Percentiles rank a stretch among this genome's conserved stretches.
Evolutionary conservation across 2,329 filamentous ascomycete species (phyloP).

Genomic region (Dichotomopilus funicola): DNA sequence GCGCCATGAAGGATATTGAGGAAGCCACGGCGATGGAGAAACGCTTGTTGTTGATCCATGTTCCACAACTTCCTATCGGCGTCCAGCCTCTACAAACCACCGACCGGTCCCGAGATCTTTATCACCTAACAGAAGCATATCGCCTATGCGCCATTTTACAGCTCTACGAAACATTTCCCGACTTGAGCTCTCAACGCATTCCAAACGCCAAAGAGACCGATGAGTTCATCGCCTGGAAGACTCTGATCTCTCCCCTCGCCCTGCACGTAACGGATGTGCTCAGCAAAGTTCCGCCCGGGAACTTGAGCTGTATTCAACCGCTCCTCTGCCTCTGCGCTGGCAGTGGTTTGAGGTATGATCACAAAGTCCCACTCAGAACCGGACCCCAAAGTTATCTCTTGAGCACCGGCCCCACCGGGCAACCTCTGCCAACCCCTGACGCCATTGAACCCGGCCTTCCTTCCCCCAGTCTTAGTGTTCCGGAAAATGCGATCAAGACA

Average conservation of each 20-base stretch:
- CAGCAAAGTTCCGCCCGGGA: slow-evolving; percentile 16
- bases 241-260: slow-evolving; percentile 22
- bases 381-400: slow-evolving; percentile 16
- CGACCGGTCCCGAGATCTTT: slow-evolving; percentile 10
- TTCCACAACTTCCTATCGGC: slow-evolving; percentile 3
- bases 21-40: slow-evolving; percentile 22
- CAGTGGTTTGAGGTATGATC: slow-evolving; percentile 23
- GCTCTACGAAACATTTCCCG: slow-evolving; percentile 26
- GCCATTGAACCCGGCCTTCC: neutral
- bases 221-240: slow-evolving; percentile 16
- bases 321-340: slow-evolving; percentile 26
- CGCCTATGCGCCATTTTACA: slow-evolving; percentile 25
- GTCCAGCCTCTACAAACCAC: neutral
- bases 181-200: slow-evolving; percentile 19
- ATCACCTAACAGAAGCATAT: slow-evolving; percentile 23
- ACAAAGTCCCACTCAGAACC: slow-evolving; percentile 15
- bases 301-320: slow-evolving; percentile 26
- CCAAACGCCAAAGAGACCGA: slow-evolving; percentile 19
- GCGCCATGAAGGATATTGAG: slow-evolving; percentile 23
- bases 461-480: slow-evolving; percentile 2
- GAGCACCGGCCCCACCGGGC: slow-evolving; percentile 2
- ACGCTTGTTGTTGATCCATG: slow-evolving; percentile 17
- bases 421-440: neutral
- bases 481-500: slow-evolving; percentile 28
- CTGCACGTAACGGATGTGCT: slow-evolving; percentile 23